Percentiles rank a stretch among this genome's conserved stretches.
These are phyloP conservation scores for Cordyceps pruinosa DNA, from an alignment of 2,329 filamentous ascomycete species.

Conservation along the genomic window DNA sequence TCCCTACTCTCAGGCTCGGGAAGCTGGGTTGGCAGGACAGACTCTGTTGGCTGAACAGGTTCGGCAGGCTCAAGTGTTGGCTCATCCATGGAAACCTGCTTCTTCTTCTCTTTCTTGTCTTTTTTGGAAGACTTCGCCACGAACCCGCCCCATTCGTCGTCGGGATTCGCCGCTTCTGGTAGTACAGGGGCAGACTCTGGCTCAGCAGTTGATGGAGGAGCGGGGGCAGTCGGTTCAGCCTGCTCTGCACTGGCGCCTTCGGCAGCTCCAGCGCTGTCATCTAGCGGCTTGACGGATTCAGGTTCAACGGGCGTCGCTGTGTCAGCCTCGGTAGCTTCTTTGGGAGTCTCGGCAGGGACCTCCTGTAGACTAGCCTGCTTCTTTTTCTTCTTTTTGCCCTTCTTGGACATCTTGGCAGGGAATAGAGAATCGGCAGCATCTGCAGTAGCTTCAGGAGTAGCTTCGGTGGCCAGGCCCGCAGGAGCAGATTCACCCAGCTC, in stretches of 20 bases:
- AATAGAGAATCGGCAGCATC: constrained; percentile 7
- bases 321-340: constrained; percentile 14
- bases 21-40: no score
- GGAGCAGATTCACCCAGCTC: constrained; percentile 8
- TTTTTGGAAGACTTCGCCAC: constrained; percentile 24
- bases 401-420: constrained; percentile 26
- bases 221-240: not conserved
- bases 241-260: not conserved
- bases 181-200: constrained; percentile 8
- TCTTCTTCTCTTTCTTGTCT: constrained; percentile 27
- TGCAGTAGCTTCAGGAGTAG: not conserved
- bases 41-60: not conserved
- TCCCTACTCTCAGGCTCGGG: not conserved
- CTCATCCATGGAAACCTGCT: not conserved
- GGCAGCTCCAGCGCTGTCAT: not conserved
- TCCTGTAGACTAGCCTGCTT: constrained; percentile 22
- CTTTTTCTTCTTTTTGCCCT: constrained; percentile 29
- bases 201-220: not conserved
- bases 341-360: not conserved
- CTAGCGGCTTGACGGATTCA: not conserved
- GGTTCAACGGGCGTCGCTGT: not conserved
- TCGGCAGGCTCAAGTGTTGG: not conserved
- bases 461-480: not conserved
- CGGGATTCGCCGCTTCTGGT: constrained; percentile 13
- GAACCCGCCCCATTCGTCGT: constrained; percentile 25